Evolutionary conservation across 352 stramenopile species (phyloP).

Genomic region (Lagenidium giganteum): DNA sequence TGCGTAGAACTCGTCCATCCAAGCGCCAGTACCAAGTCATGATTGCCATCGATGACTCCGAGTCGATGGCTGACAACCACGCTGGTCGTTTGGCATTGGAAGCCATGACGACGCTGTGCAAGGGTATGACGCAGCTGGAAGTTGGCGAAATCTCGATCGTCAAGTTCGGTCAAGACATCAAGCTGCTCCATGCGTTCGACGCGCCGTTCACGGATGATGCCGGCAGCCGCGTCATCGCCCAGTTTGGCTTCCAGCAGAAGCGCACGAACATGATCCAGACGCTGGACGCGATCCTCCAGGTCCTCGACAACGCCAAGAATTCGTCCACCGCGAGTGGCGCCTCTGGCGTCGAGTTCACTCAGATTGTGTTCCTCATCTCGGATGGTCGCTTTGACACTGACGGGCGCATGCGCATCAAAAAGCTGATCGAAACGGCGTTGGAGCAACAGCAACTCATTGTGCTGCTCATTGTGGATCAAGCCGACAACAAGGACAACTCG

Average conservation of each 20-base stretch:
- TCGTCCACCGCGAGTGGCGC: constrained; percentile 27
- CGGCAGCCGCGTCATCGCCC: constrained; percentile 87
- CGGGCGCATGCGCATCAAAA: constrained; percentile 88
- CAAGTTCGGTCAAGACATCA: constrained; percentile 93
- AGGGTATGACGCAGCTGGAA: constrained; percentile 95
- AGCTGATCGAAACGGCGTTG: constrained; percentile 93
- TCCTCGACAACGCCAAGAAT: constrained; percentile 78
- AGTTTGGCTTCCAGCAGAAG: constrained; percentile 95
- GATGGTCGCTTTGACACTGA: constrained; percentile 97
- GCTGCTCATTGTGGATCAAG: constrained; percentile 94
- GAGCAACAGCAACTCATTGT: constrained; percentile 97
- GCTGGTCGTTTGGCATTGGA: constrained; percentile 92
- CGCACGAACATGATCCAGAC: constrained; percentile 94
- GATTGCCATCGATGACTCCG: constrained; percentile 97
- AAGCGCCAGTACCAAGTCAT: constrained; percentile 98
- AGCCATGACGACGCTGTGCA: constrained; percentile 94
- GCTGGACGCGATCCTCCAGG: constrained; percentile 86
- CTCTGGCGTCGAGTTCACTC: constrained; percentile 72
- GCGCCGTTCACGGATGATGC: constrained; percentile 94
- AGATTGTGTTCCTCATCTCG: constrained; percentile 98
- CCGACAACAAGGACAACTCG: constrained; percentile 67
- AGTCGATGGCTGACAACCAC: constrained; percentile 96
- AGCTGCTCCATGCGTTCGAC: constrained; percentile 94
- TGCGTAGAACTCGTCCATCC: constrained; percentile 95
- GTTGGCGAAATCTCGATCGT: constrained; percentile 88